phyloP scores from a whole-genome alignment of 2,329 filamentous ascomycete species.

The Rhynchosporium graminicola region DNA sequence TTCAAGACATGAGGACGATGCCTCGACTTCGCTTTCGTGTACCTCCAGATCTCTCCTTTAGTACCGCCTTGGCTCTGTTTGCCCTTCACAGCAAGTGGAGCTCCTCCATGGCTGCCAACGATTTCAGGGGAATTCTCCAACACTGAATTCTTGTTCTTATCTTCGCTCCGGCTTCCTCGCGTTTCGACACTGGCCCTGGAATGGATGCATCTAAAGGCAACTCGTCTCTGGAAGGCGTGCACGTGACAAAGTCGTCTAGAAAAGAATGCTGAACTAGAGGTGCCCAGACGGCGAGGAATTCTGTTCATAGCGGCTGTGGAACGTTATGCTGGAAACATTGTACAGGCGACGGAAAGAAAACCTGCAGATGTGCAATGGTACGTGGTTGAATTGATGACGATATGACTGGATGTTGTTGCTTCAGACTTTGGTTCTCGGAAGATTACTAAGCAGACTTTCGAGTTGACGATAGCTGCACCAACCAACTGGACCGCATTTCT shows the following conservation, averaged over 20 bases:
- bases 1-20: no score
- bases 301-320: not conserved
- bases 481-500: no score
- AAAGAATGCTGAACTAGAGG: not conserved
- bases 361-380: not conserved
- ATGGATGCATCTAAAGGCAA: conserved; percentile 1
- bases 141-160: not conserved
- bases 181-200: not conserved
- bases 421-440: no score
- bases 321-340: not conserved
- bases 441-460: no score
- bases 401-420: not conserved
- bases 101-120: not conserved
- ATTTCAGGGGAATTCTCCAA: not conserved
- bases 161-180: not conserved
- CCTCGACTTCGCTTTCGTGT: no score
- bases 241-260: not conserved
- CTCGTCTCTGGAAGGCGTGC: not conserved
- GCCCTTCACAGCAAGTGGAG: not conserved
- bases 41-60: no score
- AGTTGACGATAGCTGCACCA: no score
- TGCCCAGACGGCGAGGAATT: not conserved
- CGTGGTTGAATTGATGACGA: not conserved
- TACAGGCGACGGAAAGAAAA: not conserved
- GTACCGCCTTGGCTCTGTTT: no score